A percentile compares a stretch with the other conserved stretches of the same genome.
Evolutionary conservation across 2,329 filamentous ascomycete genomes (phyloP).

Genomic region (Colletotrichum higginsianum): DNA sequence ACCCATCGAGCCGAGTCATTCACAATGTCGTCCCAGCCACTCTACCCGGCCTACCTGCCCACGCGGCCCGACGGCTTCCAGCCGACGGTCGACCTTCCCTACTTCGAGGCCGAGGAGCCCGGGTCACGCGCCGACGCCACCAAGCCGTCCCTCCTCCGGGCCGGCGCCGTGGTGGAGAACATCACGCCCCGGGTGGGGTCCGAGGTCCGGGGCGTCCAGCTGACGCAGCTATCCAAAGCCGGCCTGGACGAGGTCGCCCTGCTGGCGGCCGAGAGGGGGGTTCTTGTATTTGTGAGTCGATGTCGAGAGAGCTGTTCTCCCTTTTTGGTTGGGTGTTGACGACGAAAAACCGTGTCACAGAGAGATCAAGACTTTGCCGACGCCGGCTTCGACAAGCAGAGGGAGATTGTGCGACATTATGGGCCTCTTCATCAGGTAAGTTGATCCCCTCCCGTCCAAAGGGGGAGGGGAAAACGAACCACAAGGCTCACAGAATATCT

Average conservation of each 20-base stretch:
- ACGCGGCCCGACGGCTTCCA: constrained; percentile 51
- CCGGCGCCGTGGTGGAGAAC: constrained; percentile 36
- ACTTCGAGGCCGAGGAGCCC: constrained; percentile 51
- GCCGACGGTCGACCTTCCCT: constrained; percentile 45
- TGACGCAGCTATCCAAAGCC: constrained; percentile 45
- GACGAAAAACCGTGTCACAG: constrained; percentile 28
- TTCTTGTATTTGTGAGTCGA: constrained; percentile 49
- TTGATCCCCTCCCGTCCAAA: too few relatives aligned
- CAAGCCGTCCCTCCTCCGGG: constrained; percentile 45
- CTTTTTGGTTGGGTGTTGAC: constrained; percentile 43
- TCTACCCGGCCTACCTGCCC: constrained; percentile 53
- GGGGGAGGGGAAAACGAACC: too few relatives aligned
- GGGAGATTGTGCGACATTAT: constrained; percentile 50
- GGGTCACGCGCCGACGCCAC: constrained; percentile 49
- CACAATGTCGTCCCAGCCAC: constrained; percentile 47
- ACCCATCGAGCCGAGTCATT: neutral
- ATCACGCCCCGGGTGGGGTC: constrained; percentile 50
- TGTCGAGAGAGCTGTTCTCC: neutral
- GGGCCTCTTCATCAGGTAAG: constrained; percentile 48
- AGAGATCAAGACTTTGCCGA: constrained; percentile 52
- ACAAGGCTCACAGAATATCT: too few relatives aligned
- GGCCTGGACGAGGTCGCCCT: constrained; percentile 51
- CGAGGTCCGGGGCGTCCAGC: constrained; percentile 50
- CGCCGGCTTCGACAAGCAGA: constrained; percentile 50
- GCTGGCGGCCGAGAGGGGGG: constrained; percentile 50